These are phyloP conservation scores for Boletus mariae DNA, from an alignment of 1,284 basidiomycete genomes.

Conservation along the genomic window DNA sequence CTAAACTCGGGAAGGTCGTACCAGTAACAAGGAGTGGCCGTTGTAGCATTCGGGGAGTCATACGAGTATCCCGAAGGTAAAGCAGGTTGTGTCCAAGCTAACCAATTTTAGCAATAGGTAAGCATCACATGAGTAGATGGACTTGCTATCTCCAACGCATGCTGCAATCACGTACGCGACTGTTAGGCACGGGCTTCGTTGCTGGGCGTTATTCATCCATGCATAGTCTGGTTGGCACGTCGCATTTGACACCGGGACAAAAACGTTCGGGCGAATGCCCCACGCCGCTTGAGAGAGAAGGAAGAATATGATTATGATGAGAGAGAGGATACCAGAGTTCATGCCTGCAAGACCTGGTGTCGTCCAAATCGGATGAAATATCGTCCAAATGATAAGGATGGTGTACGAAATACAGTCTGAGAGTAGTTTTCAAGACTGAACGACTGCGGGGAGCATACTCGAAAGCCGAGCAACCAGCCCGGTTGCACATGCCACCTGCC, in stretches of 20 bases:
- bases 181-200: constrained; percentile 16
- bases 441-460: not conserved
- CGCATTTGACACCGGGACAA: constrained; percentile 10
- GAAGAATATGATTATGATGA: not conserved
- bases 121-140: not conserved
- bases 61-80: constrained; percentile 15
- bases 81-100: constrained; percentile 24
- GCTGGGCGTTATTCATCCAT: constrained; percentile 25
- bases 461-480: not conserved
- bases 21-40: constrained; percentile 26
- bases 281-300: constrained; percentile 8
- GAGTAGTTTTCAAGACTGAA: not conserved
- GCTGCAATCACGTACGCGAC: constrained; percentile 30
- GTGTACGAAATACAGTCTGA: not conserved
- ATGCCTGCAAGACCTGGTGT: constrained; percentile 4
- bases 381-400: not conserved
- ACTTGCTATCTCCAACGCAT: constrained; percentile 25
- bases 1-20: constrained; percentile 5
- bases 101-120: not conserved
- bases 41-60: constrained; percentile 20
- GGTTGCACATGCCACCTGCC: constrained; percentile 6
- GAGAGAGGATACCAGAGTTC: not conserved
- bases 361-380: not conserved
- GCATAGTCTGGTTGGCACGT: constrained; percentile 16
- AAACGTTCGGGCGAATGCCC: constrained; percentile 5